Percentiles rank a stretch among this genome's conserved stretches.
Conservation (phyloP, 2,329 filamentous ascomycete species). For the Penicillium psychrosexuale region DNA sequence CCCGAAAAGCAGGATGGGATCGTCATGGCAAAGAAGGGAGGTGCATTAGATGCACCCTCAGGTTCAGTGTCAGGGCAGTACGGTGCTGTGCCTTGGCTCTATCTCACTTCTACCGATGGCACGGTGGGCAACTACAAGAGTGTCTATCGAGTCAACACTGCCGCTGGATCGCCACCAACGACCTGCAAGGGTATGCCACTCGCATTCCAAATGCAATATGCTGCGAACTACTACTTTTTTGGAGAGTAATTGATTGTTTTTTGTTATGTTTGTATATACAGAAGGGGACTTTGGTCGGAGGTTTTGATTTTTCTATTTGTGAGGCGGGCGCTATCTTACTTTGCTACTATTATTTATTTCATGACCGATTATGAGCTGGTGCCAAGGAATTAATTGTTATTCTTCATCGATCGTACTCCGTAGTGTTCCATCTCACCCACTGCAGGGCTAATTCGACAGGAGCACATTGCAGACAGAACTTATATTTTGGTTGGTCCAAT, state of each 20-base stretch:
- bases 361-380: background rate
- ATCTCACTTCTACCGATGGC: conserved; percentile 55
- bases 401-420: background rate
- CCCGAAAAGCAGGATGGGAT: conserved; percentile 50
- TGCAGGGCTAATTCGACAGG: background rate
- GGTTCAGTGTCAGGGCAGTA: conserved; percentile 59
- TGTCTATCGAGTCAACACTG: conserved; percentile 81
- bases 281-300: background rate
- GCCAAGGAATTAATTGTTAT: background rate
- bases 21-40: conserved; percentile 61
- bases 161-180: conserved; percentile 71
- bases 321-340: conserved; percentile 10
- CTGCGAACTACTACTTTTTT: conserved; percentile 72
- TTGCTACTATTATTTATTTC: background rate
- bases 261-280: conserved; percentile 17
- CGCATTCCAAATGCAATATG: conserved; percentile 72
- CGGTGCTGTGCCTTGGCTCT: conserved; percentile 76
- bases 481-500: background rate
- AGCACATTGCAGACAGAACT: background rate
- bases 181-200: conserved; percentile 65
- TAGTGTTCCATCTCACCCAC: background rate
- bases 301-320: conserved; percentile 7
- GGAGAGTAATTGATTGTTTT: conserved; percentile 22
- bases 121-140: conserved; percentile 65
- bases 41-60: conserved; percentile 60